phyloP scores from a whole-genome alignment of 2,329 filamentous ascomycete species.

The Lasiodiplodia gonubiensis region DNA sequence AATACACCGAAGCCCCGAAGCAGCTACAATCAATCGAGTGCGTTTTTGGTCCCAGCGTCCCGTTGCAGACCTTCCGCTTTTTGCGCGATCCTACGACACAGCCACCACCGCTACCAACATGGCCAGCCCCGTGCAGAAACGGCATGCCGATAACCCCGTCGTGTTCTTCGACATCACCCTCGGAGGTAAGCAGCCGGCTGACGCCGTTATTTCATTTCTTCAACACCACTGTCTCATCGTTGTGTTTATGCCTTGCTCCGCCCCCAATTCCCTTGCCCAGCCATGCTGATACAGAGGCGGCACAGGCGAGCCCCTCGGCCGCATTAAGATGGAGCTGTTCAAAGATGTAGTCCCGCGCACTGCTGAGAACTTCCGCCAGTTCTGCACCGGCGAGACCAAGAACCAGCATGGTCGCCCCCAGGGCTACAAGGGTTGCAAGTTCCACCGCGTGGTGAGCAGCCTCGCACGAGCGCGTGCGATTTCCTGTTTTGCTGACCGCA shows the following conservation, averaged over 20 bases:
- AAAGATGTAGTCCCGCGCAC: constrained; percentile 83
- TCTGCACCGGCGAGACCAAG: constrained; percentile 93
- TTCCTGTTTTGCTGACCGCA: constrained; percentile 22
- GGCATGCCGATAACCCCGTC: constrained; percentile 50
- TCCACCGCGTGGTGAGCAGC: constrained; percentile 83
- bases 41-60: too few relatives aligned
- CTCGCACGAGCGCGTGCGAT: constrained; percentile 1
- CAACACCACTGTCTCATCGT: constrained; percentile 6
- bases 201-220: not conserved
- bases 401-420: constrained; percentile 77
- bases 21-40: not conserved
- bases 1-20: constrained; percentile 4
- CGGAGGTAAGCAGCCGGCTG: constrained; percentile 66
- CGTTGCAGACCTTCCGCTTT: constrained; percentile 21
- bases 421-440: constrained; percentile 93
- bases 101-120: constrained; percentile 20
- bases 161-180: constrained; percentile 81
- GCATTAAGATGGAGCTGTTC: constrained; percentile 91
- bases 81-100: constrained; percentile 7
- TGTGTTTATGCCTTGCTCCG: constrained; percentile 15
- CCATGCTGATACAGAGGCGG: constrained; percentile 17
- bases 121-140: constrained; percentile 16
- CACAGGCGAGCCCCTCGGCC: constrained; percentile 80
- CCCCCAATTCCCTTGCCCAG: not conserved
- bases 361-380: constrained; percentile 95